Percentiles rank a stretch among this genome's conserved stretches.
These are phyloP conservation scores for Opeltia flavorubescens DNA, from an alignment of 495 filamentous ascomycete species.

Conservation along the genomic window DNA sequence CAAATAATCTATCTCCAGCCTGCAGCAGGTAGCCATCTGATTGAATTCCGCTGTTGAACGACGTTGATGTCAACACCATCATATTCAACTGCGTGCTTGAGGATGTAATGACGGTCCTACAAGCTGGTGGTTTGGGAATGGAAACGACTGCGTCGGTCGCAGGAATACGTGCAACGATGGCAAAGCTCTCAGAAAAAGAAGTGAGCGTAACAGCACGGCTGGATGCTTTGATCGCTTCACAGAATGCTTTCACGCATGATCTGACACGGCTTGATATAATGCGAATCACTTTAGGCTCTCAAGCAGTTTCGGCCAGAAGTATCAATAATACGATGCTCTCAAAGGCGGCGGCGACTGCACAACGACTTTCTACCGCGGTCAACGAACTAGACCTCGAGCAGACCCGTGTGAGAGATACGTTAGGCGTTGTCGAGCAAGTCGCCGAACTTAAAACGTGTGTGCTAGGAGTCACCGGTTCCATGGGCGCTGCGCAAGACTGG, in stretches of 20 bases:
- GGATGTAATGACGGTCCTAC: too few relatives aligned
- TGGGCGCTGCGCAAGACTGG: slow-evolving; percentile 98
- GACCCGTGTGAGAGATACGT: slow-evolving; percentile 71
- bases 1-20: too few relatives aligned
- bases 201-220: slow-evolving; percentile 57
- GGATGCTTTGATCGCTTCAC: slow-evolving; percentile 58
- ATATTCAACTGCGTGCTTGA: too few relatives aligned
- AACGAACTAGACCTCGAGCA: slow-evolving; percentile 81
- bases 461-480: slow-evolving; percentile 83
- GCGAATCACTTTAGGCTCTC: slow-evolving; percentile 74
- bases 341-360: slow-evolving; percentile 70
- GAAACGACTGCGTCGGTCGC: slow-evolving; percentile 54
- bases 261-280: slow-evolving; percentile 79
- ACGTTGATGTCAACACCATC: too few relatives aligned
- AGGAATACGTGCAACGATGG: slow-evolving; percentile 65
- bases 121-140: too few relatives aligned
- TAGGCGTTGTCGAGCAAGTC: slow-evolving; percentile 90
- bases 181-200: slow-evolving; percentile 62
- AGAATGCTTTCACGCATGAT: slow-evolving; percentile 71
- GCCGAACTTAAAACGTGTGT: slow-evolving; percentile 92
- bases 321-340: slow-evolving; percentile 84
- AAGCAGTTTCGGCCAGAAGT: slow-evolving; percentile 67
- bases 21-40: too few relatives aligned
- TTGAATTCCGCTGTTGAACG: too few relatives aligned
- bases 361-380: slow-evolving; percentile 71